Conservation (phyloP, 2,329 filamentous ascomycete genomes). For the Ilyonectria robusta region DNA sequence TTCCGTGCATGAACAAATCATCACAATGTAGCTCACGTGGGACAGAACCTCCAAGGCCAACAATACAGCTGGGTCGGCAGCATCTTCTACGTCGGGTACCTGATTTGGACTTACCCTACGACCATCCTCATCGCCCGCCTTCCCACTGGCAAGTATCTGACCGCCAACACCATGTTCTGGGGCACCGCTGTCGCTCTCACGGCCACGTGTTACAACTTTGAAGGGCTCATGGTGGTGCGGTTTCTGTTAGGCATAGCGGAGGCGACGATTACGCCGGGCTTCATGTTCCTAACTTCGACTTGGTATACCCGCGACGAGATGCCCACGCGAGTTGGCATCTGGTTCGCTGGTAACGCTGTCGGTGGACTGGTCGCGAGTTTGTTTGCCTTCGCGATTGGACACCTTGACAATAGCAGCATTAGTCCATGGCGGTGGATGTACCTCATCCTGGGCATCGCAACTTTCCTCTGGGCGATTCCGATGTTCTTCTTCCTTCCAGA, state of each 20-base stretch:
- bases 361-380: conserved; percentile 64
- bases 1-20: not conserved
- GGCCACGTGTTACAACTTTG: conserved; percentile 63
- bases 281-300: conserved; percentile 69
- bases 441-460: conserved; percentile 66
- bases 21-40: conserved; percentile 4
- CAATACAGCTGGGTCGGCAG: conserved; percentile 76
- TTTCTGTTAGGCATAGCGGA: conserved; percentile 70
- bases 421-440: conserved; percentile 72
- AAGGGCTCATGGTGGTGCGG: conserved; percentile 64
- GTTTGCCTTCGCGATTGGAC: conserved; percentile 69
- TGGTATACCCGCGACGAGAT: conserved; percentile 72
- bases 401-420: conserved; percentile 60
- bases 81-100: conserved; percentile 61
- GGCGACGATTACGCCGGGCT: conserved; percentile 67
- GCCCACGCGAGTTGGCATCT: conserved; percentile 67
- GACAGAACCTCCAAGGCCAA: conserved; percentile 49
- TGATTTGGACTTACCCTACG: conserved; percentile 65
- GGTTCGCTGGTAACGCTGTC: conserved; percentile 67
- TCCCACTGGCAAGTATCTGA: conserved; percentile 63
- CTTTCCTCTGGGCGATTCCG: conserved; percentile 65
- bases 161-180: conserved; percentile 65
- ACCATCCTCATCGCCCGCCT: conserved; percentile 63
- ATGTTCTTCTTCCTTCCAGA: conserved; percentile 66
- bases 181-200: conserved; percentile 62